Evolutionary conservation across 345 rosid genomes (phyloP), one percentile per base, ranked within the genome.

Genomic region (Boechera divaricarpa): DNA sequence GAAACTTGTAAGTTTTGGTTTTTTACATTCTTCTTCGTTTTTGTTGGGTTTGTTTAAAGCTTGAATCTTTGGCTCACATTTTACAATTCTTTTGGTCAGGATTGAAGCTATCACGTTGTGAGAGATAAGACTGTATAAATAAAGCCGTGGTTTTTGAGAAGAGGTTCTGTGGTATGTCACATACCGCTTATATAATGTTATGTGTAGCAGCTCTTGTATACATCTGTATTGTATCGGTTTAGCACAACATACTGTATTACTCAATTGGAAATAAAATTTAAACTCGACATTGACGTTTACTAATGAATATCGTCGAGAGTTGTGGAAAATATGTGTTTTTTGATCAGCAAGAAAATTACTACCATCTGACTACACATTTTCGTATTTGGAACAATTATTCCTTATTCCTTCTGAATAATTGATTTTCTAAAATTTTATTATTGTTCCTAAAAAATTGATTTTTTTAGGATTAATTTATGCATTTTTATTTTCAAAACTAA

Each of bases 21-120:
- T 66, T 10, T 7, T 4, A 9, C 2, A 9, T 18, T 35, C 29
- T 58, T 38, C 48, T 39, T 21, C 49, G 26, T 35, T n/a, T 2
- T 42, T 16, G 36, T 56, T 45, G 35, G 38, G 10, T 44, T 48
- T 48, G 10, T 45, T 13, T 38, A 1, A 65, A 38, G 21, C 47
- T 38, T 39, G 16, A 18, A 24, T 70, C 62, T 26, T 72, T n/a
- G 74, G 77, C 77, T 72, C 28, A 78, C 35, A 24, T 57, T 55
- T 11, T 11, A 29, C 16, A 56, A 29, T 32, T 31, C 0, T 39
- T 7, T 71, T 77, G 67, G 31, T 15, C 82, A 78, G 82, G 82
- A 73, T 78, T 78, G 78, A 73, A 9, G 70, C 73, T 15, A 67
- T 78, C 33, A 58, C 81, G 68, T 67, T 78, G 53, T 78, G 81